Conservation (phyloP, 1,139 yeast species). For the Geotrichum citri-aurantii region DNA sequence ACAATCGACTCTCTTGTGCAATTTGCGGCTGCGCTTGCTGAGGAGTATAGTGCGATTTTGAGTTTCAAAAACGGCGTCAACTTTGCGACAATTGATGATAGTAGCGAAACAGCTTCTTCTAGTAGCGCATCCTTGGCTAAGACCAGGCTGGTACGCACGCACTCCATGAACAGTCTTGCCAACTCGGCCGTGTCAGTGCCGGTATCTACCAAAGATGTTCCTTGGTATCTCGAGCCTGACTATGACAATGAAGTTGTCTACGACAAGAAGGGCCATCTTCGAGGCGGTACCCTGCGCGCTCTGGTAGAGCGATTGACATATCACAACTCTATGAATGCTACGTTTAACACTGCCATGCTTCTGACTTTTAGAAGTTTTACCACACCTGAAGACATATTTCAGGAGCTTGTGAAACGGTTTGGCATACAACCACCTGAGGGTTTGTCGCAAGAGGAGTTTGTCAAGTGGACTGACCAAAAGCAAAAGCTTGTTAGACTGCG, state of each 20-base stretch:
- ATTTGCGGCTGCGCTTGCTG: constrained; percentile 17
- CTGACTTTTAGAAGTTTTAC: constrained; percentile 74
- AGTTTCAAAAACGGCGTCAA: constrained; percentile 5
- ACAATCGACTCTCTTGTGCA: constrained; percentile 17
- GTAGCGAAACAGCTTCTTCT: not conserved
- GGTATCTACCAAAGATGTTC: constrained; percentile 34
- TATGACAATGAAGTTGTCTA: constrained; percentile 66
- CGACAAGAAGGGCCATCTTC: constrained; percentile 66
- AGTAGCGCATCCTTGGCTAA: not conserved
- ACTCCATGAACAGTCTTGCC: constrained; percentile 12
- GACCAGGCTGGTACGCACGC: constrained; percentile 6
- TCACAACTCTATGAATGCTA: constrained; percentile 63
- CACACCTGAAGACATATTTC: constrained; percentile 60
- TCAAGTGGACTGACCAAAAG: constrained; percentile 71
- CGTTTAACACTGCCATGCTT: constrained; percentile 65
- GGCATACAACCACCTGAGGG: constrained; percentile 84
- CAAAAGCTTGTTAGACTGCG: constrained; percentile 58
- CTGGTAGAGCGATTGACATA: constrained; percentile 78
- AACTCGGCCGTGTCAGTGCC: constrained; percentile 9
- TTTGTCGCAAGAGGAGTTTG: constrained; percentile 73
- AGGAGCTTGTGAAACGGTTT: constrained; percentile 58
- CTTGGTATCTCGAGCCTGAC: constrained; percentile 82
- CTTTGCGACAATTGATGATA: not conserved
- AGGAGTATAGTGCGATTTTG: constrained; percentile 16
- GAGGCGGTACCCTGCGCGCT: constrained; percentile 84